These are phyloP conservation scores for Globisporangium yorkense DNA, from an alignment of 352 stramenopile species.

Conservation along the genomic window DNA sequence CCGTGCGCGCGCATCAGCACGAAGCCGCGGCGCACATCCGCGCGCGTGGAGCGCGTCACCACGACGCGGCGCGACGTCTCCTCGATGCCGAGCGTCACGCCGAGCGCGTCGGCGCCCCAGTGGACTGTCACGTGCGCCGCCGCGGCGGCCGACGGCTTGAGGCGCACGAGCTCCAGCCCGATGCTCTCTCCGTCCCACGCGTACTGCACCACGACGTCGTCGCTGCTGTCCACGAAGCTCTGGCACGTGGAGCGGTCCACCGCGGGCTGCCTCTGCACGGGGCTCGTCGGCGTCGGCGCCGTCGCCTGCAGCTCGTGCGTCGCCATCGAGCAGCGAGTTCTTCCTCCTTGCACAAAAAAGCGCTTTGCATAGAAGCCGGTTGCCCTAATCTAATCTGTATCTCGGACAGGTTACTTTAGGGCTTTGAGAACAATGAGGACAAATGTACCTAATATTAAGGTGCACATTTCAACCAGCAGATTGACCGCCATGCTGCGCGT, in stretches of 20 bases:
- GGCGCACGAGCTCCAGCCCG: constrained; percentile 50
- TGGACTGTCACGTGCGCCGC: constrained; percentile 21
- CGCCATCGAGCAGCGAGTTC: no score
- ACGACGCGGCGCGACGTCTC: constrained; percentile 59
- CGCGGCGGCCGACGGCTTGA: constrained; percentile 16
- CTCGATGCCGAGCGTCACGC: constrained; percentile 72
- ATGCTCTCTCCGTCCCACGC: constrained; percentile 49
- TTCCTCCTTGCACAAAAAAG: no score
- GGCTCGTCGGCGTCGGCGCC: no score
- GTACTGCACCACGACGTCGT: constrained; percentile 52
- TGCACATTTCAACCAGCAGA: neutral
- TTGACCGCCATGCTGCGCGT: neutral
- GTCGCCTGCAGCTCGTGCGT: no score
- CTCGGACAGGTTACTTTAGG: no score
- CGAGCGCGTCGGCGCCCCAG: constrained; percentile 41
- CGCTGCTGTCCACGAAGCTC: constrained; percentile 39
- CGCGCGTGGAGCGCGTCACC: constrained; percentile 49
- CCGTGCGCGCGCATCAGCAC: constrained; percentile 45
- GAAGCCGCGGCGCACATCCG: constrained; percentile 49
- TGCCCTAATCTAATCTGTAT: no score
- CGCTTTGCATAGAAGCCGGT: no score
- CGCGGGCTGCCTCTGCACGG: no score
- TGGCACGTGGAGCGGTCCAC: constrained; percentile 22
- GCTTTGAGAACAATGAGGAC: no score
- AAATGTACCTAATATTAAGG: no score